Conservation (phyloP, 805 yeast genomes). For the Saccharomycopsis guyanensis region DNA sequence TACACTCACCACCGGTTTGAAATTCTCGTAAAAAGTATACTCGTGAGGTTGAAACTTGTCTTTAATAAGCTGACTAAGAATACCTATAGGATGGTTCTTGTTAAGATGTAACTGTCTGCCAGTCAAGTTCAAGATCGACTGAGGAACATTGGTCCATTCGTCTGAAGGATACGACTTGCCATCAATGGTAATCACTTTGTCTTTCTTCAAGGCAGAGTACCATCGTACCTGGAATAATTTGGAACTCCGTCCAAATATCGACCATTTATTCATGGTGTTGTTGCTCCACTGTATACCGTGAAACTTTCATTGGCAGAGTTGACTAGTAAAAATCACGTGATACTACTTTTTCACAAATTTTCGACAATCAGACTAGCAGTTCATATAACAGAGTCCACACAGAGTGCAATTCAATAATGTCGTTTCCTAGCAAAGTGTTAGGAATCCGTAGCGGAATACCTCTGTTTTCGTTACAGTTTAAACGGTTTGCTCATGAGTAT, state of each 20-base stretch:
- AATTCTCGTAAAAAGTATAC: constrained; percentile 70
- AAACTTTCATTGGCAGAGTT: no score
- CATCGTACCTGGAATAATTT: no score
- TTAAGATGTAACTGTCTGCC: constrained; percentile 68
- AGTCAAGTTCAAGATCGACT: constrained; percentile 57
- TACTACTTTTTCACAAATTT: background rate
- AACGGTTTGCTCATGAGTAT: constrained; percentile 55
- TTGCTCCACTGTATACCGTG: no score
- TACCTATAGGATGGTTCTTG: constrained; percentile 83
- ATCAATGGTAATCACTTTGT: constrained; percentile 34
- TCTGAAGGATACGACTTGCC: constrained; percentile 53
- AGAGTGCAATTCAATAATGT: no score
- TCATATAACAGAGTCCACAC: no score
- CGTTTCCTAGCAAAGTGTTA: no score
- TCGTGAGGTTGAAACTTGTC: constrained; percentile 56
- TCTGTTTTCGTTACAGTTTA: constrained; percentile 6
- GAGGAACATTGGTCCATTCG: constrained; percentile 81
- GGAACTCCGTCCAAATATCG: no score
- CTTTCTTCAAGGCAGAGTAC: no score
- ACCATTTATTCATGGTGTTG: no score
- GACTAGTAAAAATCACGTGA: background rate
- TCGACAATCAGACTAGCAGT: no score
- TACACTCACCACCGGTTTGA: constrained; percentile 75
- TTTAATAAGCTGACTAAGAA: constrained; percentile 68
- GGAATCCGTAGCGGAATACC: no score